Conservation (phyloP, 768 basidiomycete genomes). For the Baorangia bicolor region DNA sequence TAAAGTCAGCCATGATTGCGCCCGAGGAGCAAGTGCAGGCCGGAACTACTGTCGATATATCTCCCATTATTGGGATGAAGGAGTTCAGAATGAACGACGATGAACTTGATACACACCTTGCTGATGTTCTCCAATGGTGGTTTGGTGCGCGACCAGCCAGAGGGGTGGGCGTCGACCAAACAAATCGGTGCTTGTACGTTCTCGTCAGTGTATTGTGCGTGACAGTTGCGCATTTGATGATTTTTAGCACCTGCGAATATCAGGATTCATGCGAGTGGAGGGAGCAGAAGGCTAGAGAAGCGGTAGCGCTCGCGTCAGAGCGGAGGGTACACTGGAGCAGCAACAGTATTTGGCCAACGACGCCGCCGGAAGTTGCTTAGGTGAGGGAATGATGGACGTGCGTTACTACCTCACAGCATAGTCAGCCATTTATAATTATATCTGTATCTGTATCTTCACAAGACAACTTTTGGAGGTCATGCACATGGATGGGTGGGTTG, state of each 20-base stretch:
- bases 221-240: neutral
- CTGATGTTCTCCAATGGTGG: conserved; percentile 71
- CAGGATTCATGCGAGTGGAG: conserved; percentile 79
- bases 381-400: conserved; percentile 11
- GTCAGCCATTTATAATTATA: too few relatives aligned
- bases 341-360: neutral
- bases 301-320: neutral
- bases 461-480: too few relatives aligned
- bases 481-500: conserved; percentile 51
- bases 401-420: too few relatives aligned
- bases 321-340: neutral
- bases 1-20: neutral
- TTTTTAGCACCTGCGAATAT: conserved; percentile 68
- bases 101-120: conserved; percentile 54
- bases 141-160: conserved; percentile 59
- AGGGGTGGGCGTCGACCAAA: conserved; percentile 65
- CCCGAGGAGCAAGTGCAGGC: neutral
- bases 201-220: neutral
- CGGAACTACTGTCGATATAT: conserved; percentile 1
- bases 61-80: conserved; percentile 64
- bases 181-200: conserved; percentile 67
- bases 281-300: conserved; percentile 45
- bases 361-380: neutral
- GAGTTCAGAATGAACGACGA: conserved; percentile 53
- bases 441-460: too few relatives aligned